phyloP scores from a whole-genome alignment of 2,329 filamentous ascomycete genomes.

The Aspergillus felis region DNA sequence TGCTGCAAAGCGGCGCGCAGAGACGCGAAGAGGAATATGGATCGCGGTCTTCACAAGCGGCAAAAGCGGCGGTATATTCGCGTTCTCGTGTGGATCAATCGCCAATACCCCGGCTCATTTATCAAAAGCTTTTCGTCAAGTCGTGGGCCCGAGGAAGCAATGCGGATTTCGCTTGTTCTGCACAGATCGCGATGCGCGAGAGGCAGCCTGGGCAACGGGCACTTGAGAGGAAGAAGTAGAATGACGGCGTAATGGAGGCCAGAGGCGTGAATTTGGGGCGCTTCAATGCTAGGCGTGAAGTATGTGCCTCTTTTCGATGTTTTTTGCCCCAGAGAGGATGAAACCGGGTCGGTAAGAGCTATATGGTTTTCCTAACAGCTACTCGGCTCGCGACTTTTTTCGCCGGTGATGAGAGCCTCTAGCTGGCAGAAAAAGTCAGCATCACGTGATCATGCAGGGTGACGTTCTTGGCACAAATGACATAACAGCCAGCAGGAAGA shows the following conservation, averaged over 20 bases:
- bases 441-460: not conserved
- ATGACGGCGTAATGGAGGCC: conserved; percentile 1
- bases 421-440: not conserved
- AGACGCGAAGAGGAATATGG: conserved; percentile 2
- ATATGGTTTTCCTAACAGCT: not conserved
- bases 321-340: conserved; percentile 10
- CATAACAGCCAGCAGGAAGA: not conserved
- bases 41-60: conserved; percentile 1
- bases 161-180: conserved; percentile 1
- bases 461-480: not conserved
- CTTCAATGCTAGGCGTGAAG: conserved; percentile 1
- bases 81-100: not conserved
- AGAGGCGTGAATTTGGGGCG: conserved; percentile 5
- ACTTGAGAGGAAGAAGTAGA: not conserved
- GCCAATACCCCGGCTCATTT: not conserved
- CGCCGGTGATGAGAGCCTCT: not conserved
- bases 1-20: conserved; percentile 6
- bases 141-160: not conserved
- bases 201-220: conserved; percentile 5
- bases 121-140: not conserved
- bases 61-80: not conserved
- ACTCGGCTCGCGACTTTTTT: not conserved
- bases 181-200: conserved; percentile 16
- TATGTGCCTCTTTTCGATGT: conserved; percentile 8
- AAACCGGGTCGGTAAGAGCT: not conserved